phyloP scores from a whole-genome alignment of 139 green algal genomes.

The Chlamydomonas sp. region DNA sequence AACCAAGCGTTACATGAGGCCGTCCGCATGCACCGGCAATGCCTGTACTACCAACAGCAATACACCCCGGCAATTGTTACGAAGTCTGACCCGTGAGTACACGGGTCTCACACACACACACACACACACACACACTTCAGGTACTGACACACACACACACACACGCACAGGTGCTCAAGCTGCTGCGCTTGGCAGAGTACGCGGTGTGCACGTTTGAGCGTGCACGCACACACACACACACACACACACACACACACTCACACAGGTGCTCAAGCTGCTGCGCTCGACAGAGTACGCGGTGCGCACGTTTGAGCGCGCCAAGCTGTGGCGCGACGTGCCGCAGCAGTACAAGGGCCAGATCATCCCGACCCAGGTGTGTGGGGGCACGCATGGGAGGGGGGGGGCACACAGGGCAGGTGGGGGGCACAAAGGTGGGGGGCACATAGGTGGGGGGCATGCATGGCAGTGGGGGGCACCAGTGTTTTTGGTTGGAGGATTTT shows the following conservation, averaged over 20 bases:
- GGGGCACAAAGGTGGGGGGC: constrained; percentile 3
- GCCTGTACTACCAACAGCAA: too few species aligned
- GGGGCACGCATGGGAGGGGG: background rate
- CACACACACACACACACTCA: background rate
- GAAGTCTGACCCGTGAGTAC: too few species aligned
- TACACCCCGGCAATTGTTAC: too few species aligned
- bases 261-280: constrained; percentile 35
- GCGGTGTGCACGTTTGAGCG: constrained; percentile 41
- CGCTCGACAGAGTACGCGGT: constrained; percentile 39
- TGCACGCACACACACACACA: constrained; percentile 2
- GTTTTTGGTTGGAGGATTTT: too few species aligned
- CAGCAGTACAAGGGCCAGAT: constrained; percentile 26
- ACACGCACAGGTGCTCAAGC: constrained; percentile 23
- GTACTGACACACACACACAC: background rate
- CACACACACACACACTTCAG: background rate
- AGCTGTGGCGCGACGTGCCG: constrained; percentile 37
- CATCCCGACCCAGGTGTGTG: constrained; percentile 19
- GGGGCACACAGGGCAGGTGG: background rate
- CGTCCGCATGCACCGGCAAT: too few species aligned
- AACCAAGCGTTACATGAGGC: too few species aligned
- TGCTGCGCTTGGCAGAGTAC: constrained; percentile 40
- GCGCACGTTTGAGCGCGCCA: constrained; percentile 38
- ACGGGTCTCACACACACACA: too few species aligned
- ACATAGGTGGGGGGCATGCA: too few species aligned
- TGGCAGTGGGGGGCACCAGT: constrained; percentile 6